These are phyloP conservation scores for Chaetomiaceae sp. DNA, from an alignment of 2,329 filamentous ascomycete genomes.

Conservation along the genomic window DNA sequence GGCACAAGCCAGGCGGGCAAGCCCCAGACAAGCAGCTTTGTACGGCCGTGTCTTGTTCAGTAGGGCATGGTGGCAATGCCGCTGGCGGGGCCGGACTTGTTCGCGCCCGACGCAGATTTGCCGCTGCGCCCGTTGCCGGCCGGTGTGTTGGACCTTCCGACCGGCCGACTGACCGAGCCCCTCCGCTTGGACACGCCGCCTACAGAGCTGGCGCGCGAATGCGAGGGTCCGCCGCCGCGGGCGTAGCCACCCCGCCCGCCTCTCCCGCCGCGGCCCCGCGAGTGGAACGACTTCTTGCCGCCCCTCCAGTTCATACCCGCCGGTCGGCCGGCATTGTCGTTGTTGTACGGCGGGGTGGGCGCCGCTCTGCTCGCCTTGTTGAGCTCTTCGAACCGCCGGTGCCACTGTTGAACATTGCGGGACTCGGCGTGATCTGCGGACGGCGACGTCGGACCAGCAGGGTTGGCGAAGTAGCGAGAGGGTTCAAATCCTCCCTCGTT, in stretches of 20 bases:
- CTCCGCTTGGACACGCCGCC: conserved; percentile 22
- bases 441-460: background rate
- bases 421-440: background rate
- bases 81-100: conserved; percentile 3
- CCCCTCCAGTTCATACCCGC: conserved; percentile 17
- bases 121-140: background rate
- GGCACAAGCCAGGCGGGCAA: too few species aligned
- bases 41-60: background rate
- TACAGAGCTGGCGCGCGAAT: conserved; percentile 13
- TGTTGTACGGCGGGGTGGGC: background rate
- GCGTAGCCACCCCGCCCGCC: background rate
- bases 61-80: conserved; percentile 16
- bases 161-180: conserved; percentile 6
- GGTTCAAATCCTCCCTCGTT: conserved; percentile 29
- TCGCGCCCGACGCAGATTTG: background rate
- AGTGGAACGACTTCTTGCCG: conserved; percentile 9
- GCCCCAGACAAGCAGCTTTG: too few species aligned
- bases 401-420: conserved; percentile 24
- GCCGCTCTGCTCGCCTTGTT: background rate
- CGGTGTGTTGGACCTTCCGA: background rate
- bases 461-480: conserved; percentile 43
- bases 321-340: background rate
- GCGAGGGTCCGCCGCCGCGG: conserved; percentile 4
- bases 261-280: background rate
- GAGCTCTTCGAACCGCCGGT: conserved; percentile 26